These are phyloP conservation scores for Boletus rufocinnamomeus DNA, from an alignment of 768 basidiomycete species.

Conservation along the genomic window DNA sequence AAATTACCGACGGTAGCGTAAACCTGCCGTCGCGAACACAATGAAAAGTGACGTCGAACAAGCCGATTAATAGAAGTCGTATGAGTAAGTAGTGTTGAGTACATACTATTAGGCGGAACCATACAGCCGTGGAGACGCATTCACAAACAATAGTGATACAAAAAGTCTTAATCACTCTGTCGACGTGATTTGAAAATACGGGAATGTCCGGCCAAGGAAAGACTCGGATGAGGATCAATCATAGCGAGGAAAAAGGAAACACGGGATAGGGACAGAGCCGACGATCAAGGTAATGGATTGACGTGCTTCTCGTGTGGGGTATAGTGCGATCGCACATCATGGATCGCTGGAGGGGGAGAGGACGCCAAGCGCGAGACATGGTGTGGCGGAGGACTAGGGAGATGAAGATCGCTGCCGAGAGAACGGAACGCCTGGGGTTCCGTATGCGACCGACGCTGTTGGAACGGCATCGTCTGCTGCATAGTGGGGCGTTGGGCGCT, in stretches of 20 bases:
- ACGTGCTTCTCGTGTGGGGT: conserved; percentile 49
- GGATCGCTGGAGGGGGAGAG: conserved; percentile 42
- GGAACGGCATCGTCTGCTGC: conserved; percentile 50
- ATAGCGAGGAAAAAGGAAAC: conserved; percentile 22
- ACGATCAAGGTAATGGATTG: conserved; percentile 46
- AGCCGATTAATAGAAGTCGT: conserved; percentile 33
- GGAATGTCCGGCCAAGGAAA: conserved; percentile 27
- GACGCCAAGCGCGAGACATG: conserved; percentile 45
- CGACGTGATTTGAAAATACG: conserved; percentile 33
- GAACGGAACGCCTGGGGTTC: conserved; percentile 56
- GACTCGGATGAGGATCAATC: conserved; percentile 27
- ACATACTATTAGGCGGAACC: conserved; percentile 35
- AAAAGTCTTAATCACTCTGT: conserved; percentile 28
- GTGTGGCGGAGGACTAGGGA: conserved; percentile 47
- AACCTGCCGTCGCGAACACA: conserved; percentile 18
- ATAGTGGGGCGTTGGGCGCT: conserved; percentile 40
- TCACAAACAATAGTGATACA: conserved; percentile 38
- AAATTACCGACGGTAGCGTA: conserved; percentile 30
- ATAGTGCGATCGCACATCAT: conserved; percentile 40
- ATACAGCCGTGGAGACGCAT: conserved; percentile 23
- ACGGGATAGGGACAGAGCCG: conserved; percentile 18
- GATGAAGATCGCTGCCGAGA: conserved; percentile 51
- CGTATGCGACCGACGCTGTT: conserved; percentile 57
- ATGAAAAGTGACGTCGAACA: conserved; percentile 22
- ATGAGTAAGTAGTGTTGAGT: conserved; percentile 36